Percentiles rank a stretch among this genome's conserved stretches.
phyloP scores from a whole-genome alignment of 768 basidiomycete genomes.

The Tricholoma furcatifolium region DNA sequence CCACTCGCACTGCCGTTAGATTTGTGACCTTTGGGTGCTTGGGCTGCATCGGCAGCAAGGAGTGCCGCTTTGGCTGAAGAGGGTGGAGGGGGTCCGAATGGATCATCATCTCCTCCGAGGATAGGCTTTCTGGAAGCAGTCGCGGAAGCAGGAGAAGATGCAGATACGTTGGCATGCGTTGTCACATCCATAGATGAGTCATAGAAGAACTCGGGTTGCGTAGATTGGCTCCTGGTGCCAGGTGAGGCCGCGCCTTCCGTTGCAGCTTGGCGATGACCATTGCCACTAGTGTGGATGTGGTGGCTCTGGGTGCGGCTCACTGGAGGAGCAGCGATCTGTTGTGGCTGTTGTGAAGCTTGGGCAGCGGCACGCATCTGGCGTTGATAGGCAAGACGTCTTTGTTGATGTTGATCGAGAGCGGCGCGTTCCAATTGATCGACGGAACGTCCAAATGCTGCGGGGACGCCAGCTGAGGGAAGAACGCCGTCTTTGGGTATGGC shows the following conservation, averaged over 20 bases:
- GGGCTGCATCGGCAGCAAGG: slow-evolving; percentile 10
- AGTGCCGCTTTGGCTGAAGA: slow-evolving; percentile 11
- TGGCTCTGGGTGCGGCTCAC: slow-evolving; percentile 52
- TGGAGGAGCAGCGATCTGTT: slow-evolving; percentile 18
- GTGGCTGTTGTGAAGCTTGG: slow-evolving; percentile 27
- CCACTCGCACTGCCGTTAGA: slow-evolving; percentile 41
- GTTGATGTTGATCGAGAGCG: slow-evolving; percentile 83
- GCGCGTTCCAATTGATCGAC: slow-evolving; percentile 78
- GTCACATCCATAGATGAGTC: slow-evolving; percentile 68
- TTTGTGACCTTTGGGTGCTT: slow-evolving; percentile 43
- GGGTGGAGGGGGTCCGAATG: slow-evolving; percentile 57
- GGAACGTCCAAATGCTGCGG: slow-evolving; percentile 56
- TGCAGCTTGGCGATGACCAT: slow-evolving; percentile 24
- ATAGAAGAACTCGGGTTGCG: slow-evolving; percentile 74
- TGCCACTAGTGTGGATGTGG: slow-evolving; percentile 41
- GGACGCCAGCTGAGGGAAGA: slow-evolving; percentile 24
- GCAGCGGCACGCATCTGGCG: slow-evolving; percentile 68
- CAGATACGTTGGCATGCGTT: slow-evolving; percentile 22
- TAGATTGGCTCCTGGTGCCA: slow-evolving; percentile 49
- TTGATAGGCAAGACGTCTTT: slow-evolving; percentile 81
- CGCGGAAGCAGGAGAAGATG: slow-evolving; percentile 26
- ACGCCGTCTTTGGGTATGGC: slow-evolving; percentile 29
- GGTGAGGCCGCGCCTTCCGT: slow-evolving; percentile 22
- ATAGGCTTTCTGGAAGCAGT: slow-evolving; percentile 25
- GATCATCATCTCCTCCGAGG: slow-evolving; percentile 60